Evolutionary conservation across 352 stramenopile genomes (phyloP).

Genomic region (Globisporangium emineosum): DNA sequence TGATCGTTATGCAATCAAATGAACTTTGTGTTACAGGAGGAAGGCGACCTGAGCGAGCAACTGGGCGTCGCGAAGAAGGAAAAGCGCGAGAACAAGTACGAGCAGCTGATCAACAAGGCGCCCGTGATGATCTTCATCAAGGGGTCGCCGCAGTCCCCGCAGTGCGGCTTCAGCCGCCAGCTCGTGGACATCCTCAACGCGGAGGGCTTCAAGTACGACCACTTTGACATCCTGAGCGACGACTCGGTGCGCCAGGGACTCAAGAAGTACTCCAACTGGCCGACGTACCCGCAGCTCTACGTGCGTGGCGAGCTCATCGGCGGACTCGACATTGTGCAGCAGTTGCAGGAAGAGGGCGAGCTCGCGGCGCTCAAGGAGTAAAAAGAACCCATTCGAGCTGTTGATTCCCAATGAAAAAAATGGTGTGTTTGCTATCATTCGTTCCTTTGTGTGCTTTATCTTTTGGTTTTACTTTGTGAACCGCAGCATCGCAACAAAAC

Average conservation of each 20-base stretch:
- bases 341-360: constrained; percentile 91
- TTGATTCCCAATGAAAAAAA: background rate
- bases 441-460: background rate
- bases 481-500: background rate
- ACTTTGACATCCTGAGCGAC: constrained; percentile 98
- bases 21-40: constrained; percentile 31
- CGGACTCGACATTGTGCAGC: constrained; percentile 97
- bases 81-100: constrained; percentile 86
- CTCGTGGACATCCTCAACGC: constrained; percentile 93
- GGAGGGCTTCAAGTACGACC: constrained; percentile 90
- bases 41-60: constrained; percentile 88
- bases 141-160: constrained; percentile 86
- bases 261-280: constrained; percentile 98
- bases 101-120: constrained; percentile 86
- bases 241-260: constrained; percentile 95
- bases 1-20: background rate
- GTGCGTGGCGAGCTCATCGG: constrained; percentile 96
- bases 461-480: constrained; percentile 5
- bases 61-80: constrained; percentile 87
- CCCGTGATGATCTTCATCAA: constrained; percentile 99
- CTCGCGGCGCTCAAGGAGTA: constrained; percentile 79
- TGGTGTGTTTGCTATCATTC: constrained; percentile 6
- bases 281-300: constrained; percentile 98
- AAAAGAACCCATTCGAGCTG: too few relatives aligned
- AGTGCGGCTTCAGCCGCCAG: constrained; percentile 96